Percentiles rank a stretch among this genome's conserved stretches.
phyloP scores from a whole-genome alignment of 2,329 filamentous ascomycete species.

The Didymella glomerata region DNA sequence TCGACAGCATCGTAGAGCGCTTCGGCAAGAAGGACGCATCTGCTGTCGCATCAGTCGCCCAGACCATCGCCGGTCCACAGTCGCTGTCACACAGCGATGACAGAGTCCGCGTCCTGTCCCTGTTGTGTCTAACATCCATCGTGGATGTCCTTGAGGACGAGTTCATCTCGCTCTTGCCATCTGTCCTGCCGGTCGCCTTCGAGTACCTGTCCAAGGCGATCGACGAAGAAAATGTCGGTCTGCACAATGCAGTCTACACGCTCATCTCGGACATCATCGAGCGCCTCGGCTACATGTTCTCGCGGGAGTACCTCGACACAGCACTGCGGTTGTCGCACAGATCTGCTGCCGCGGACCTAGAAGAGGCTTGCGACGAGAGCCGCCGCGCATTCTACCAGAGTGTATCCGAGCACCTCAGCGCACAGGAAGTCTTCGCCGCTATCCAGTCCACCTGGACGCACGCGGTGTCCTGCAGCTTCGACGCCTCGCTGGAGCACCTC shows the following conservation, averaged over 20 bases:
- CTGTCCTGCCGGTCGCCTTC: slow-evolving; percentile 75
- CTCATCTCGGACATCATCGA: slow-evolving; percentile 82
- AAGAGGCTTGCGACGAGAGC: slow-evolving; percentile 69
- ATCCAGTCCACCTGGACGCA: slow-evolving; percentile 75
- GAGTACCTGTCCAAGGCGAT: slow-evolving; percentile 74
- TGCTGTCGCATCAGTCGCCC: slow-evolving; percentile 76
- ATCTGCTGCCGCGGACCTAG: slow-evolving; percentile 71
- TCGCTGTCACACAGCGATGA: slow-evolving; percentile 79
- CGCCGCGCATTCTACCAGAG: slow-evolving; percentile 75
- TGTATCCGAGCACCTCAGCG: slow-evolving; percentile 78
- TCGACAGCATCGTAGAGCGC: slow-evolving; percentile 92
- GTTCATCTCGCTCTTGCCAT: slow-evolving; percentile 82
- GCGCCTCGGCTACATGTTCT: slow-evolving; percentile 89
- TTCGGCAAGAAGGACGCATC: slow-evolving; percentile 92
- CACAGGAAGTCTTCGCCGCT: slow-evolving; percentile 77
- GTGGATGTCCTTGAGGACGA: slow-evolving; percentile 87
- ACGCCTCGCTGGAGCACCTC: slow-evolving; percentile 69
- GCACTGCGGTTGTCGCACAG: slow-evolving; percentile 76
- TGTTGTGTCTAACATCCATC: slow-evolving; percentile 87
- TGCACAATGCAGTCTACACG: slow-evolving; percentile 84
- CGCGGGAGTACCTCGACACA: slow-evolving; percentile 74
- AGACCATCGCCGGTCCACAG: slow-evolving; percentile 76
- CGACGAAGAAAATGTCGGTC: slow-evolving; percentile 61
- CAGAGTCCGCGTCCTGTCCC: slow-evolving; percentile 79
- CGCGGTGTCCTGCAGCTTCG: slow-evolving; percentile 68